Conservation (phyloP, 2,329 filamentous ascomycete genomes). For the Ilyonectria mors-panacis region DNA sequence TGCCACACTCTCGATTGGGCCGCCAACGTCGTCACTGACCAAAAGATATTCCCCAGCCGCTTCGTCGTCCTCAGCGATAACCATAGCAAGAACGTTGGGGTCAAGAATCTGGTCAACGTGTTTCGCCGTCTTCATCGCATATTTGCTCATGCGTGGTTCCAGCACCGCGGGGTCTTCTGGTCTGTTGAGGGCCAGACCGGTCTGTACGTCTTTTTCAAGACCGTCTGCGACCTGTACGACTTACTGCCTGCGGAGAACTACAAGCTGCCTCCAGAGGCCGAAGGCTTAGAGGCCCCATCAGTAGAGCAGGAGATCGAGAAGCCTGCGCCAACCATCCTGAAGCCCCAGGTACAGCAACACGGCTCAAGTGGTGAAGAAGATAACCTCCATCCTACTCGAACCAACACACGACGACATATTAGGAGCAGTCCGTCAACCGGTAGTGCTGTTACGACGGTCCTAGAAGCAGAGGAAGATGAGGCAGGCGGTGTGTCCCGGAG, state of each 20-base stretch:
- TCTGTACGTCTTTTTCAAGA: constrained; percentile 96
- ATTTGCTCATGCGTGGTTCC: constrained; percentile 99
- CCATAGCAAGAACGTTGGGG: constrained; percentile 74
- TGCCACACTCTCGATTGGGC: constrained; percentile 99
- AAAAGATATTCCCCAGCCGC: constrained; percentile 94
- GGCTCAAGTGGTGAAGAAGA: constrained; percentile 60
- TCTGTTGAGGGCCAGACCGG: constrained; percentile 91
- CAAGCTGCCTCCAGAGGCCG: constrained; percentile 93
- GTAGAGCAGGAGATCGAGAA: constrained; percentile 60
- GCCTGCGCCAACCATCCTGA: constrained; percentile 54
- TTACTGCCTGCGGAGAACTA: constrained; percentile 95
- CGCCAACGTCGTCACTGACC: constrained; percentile 92
- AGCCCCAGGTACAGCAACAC: constrained; percentile 51
- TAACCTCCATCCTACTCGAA: constrained; percentile 67
- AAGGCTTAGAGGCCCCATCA: constrained; percentile 77
- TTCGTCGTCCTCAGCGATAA: constrained; percentile 72
- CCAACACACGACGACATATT: constrained; percentile 86
- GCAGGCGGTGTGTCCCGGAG: constrained; percentile 61
- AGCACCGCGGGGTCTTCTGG: constrained; percentile 96
- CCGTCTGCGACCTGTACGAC: constrained; percentile 92
- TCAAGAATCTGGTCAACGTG: constrained; percentile 93
- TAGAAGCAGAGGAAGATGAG: constrained; percentile 87
- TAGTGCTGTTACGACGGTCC: constrained; percentile 83
- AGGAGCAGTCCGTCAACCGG: constrained; percentile 85
- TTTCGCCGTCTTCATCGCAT: constrained; percentile 95